Percentiles rank a stretch among this genome's conserved stretches.
phyloP scores from a whole-genome alignment of 257 asterid species.

The Solanum infundibuliforme region DNA sequence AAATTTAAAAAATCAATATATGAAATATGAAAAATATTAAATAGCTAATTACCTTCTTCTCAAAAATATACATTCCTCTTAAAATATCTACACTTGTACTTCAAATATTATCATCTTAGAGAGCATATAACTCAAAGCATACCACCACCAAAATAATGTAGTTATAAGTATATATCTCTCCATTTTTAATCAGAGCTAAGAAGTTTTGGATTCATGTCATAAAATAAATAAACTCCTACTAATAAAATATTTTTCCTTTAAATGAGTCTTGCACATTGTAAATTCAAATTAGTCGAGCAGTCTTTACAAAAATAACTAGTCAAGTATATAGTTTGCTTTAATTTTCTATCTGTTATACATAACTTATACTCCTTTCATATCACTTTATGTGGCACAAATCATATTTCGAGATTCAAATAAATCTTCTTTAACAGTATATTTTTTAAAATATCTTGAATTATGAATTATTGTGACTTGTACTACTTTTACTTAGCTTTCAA shows the following conservation, averaged over 20 bases:
- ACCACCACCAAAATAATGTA: background rate
- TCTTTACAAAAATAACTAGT: too few species aligned
- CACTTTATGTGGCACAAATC: background rate
- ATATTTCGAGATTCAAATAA: too few species aligned
- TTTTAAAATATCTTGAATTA: background rate
- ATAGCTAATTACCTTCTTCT: background rate
- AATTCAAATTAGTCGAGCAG: background rate
- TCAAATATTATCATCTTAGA: background rate
- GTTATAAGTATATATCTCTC: background rate
- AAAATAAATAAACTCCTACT: background rate
- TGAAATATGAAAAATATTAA: background rate
- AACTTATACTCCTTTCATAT: too few species aligned
- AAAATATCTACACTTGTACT: background rate
- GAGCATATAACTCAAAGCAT: background rate
- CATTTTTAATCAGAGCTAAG: background rate
- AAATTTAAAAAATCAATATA: background rate
- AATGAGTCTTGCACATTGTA: background rate
- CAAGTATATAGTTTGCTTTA: too few species aligned
- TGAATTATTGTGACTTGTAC: too few species aligned
- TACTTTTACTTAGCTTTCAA: background rate
- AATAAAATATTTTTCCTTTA: background rate
- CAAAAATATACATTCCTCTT: background rate
- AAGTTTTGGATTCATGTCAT: rapidly evolving
- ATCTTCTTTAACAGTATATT: background rate
- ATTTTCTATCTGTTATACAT: too few species aligned